Evolutionary conservation across 2,329 filamentous ascomycete genomes (phyloP).

Genomic region (Polychaeton citri): DNA sequence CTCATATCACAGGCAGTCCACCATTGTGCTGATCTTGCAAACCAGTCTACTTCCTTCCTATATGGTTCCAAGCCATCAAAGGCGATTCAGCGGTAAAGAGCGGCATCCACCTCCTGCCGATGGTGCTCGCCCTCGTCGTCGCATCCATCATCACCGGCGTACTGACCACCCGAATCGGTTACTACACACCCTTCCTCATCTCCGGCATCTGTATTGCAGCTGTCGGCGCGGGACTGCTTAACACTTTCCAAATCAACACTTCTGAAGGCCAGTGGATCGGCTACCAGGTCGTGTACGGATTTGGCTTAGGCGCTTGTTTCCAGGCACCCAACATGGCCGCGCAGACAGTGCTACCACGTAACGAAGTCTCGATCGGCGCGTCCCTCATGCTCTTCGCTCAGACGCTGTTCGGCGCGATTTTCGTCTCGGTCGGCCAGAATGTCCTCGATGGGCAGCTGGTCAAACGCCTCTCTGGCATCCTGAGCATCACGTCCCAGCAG

Average conservation of each 20-base stretch:
- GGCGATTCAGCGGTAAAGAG: slow-evolving; percentile 31
- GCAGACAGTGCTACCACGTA: slow-evolving; percentile 29
- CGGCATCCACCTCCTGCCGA: slow-evolving; percentile 35
- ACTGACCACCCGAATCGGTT: slow-evolving; percentile 28
- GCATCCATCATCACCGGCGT: slow-evolving; percentile 27
- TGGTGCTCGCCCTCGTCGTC: slow-evolving; percentile 33
- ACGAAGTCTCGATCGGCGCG: slow-evolving; percentile 33
- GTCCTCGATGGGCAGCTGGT: slow-evolving; percentile 37
- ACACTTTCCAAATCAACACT: slow-evolving; percentile 28
- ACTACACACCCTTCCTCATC: slow-evolving; percentile 39
- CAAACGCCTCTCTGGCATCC: slow-evolving; percentile 25
- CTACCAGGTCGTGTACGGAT: slow-evolving; percentile 23
- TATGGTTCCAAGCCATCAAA: slow-evolving; percentile 40
- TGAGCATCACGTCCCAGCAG: slow-evolving; percentile 28
- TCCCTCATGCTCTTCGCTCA: slow-evolving; percentile 36
- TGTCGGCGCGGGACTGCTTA: slow-evolving; percentile 33
- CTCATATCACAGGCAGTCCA: no score
- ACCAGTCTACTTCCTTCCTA: slow-evolving; percentile 29
- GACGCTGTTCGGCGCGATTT: slow-evolving; percentile 34
- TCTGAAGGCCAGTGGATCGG: slow-evolving; percentile 26
- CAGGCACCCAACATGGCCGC: slow-evolving; percentile 21
- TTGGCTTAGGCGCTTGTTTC: slow-evolving; percentile 20
- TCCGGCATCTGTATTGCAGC: slow-evolving; percentile 27
- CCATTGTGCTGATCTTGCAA: slow-evolving; percentile 31
- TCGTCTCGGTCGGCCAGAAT: slow-evolving; percentile 37